Evolutionary conservation across 2,329 filamentous ascomycete species (phyloP), one percentile per base, ranked within the genome.

Genomic region (Chaetomiaceae sp.): DNA sequence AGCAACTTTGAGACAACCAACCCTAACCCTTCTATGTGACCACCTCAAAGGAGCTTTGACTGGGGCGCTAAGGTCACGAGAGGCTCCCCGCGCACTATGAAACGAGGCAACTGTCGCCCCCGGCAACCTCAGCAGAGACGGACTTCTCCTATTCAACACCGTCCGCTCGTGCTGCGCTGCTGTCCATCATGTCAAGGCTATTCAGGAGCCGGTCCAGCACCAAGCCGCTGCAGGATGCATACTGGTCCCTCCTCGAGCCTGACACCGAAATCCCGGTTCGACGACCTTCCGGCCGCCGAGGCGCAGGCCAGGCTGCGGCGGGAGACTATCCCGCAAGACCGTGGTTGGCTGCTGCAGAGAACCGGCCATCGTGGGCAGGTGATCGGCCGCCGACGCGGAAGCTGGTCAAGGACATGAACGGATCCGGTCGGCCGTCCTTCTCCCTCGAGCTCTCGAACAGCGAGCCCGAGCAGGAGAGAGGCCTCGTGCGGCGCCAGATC

Each of bases 341-440:
- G 6, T 59, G 57, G 56, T 35, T 56, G 19, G 45, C 35, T 12
- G 39, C 43, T 11, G 55, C 38, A 15, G 53, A 58, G 24, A 44
- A 32, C 27, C 49, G 39, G 17, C 24, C 50, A 0, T 52, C 50
- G 6, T 47, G 48, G 40, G 39, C 38, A 4, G 53, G 47, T 26
- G 56, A 56, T 24, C 49, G 56, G 15, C 54, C 49, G 14, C 55
- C 55, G 14, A 42, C 51, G 3, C 50, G 57, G 22, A 58, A 58
- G 42, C 52, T 58, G 4, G 50, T 57, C 33, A 58, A 58, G 33
- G 55, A 57, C 8, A 55, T 50, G 41, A 54, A 53, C 30, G 53
- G 55, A 12, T 52, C 50, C 12, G 40, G 45, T 3, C 40, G 54
- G 37, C 56, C 55, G 11, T 52, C 49, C 8, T 56, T 48, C 19